Percentiles rank a stretch among this genome's conserved stretches.
phyloP scores from a whole-genome alignment of 208 protist species.

The Trypanosoma rangeli region DNA sequence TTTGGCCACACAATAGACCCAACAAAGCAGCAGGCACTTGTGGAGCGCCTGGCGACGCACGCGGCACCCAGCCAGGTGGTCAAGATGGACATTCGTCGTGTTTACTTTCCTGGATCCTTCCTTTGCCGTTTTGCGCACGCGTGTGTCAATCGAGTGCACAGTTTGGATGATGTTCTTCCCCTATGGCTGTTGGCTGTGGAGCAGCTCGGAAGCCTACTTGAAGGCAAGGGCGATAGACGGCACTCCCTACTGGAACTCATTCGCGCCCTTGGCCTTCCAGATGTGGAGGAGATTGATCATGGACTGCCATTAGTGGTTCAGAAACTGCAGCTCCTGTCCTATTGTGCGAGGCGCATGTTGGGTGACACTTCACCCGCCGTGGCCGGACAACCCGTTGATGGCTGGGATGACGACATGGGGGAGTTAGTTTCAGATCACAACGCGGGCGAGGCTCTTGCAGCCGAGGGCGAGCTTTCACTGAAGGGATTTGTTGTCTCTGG shows the following conservation, averaged over 20 bases:
- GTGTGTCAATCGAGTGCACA: conserved; percentile 33
- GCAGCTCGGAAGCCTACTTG: conserved; percentile 30
- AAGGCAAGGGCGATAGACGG: conserved; percentile 27
- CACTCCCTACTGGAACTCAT: conserved; percentile 24
- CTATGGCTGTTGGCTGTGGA: conserved; percentile 51
- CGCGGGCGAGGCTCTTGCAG: background rate
- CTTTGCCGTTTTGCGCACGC: conserved; percentile 65
- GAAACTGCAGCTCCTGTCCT: conserved; percentile 78
- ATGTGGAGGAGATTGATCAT: conserved; percentile 39
- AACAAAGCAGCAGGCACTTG: conserved; percentile 5
- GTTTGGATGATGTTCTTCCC: conserved; percentile 32
- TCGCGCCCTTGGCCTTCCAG: conserved; percentile 25
- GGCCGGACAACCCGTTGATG: conserved; percentile 15
- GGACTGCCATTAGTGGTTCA: conserved; percentile 65
- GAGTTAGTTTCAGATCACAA: conserved; percentile 10
- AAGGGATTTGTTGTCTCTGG: conserved; percentile 1
- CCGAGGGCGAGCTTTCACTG: background rate
- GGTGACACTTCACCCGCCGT: conserved; percentile 8
- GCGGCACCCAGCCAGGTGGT: background rate
- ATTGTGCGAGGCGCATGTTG: conserved; percentile 49
- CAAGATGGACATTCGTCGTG: conserved; percentile 33
- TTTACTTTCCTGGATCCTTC: conserved; percentile 78
- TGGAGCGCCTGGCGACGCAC: conserved; percentile 17
- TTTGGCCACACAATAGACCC: conserved; percentile 3
- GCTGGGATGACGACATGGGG: conserved; percentile 31